Conservation (phyloP, 768 basidiomycete species). For the Mycena crocata region DNA sequence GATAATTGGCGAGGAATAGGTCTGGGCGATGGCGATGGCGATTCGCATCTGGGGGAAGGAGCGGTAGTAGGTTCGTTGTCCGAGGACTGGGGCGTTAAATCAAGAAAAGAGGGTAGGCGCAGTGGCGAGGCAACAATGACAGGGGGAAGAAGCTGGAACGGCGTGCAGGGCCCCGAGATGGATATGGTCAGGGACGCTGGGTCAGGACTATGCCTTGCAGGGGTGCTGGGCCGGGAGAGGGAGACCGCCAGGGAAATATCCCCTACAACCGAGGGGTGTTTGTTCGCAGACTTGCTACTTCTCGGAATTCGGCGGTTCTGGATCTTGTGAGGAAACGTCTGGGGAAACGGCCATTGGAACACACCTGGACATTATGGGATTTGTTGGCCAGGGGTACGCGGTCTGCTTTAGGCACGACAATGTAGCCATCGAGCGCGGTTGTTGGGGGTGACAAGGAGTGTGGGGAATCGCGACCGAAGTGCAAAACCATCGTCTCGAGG, state of each 20-base stretch:
- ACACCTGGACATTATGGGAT: constrained; percentile 40
- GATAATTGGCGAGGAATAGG: constrained; percentile 34
- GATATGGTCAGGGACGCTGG: constrained; percentile 13
- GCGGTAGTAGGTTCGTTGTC: constrained; percentile 16
- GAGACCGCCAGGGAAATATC: constrained; percentile 11
- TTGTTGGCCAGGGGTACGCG: constrained; percentile 49
- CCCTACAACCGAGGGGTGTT: neutral
- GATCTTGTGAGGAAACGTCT: neutral
- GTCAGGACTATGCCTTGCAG: constrained; percentile 4
- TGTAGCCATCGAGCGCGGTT: constrained; percentile 30
- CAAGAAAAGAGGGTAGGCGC: constrained; percentile 52
- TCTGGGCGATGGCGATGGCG: constrained; percentile 14
- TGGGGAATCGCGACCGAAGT: constrained; percentile 40
- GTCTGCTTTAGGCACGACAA: constrained; percentile 29
- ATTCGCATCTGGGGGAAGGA: constrained; percentile 23
- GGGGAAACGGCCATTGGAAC: constrained; percentile 26
- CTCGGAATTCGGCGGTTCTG: constrained; percentile 12
- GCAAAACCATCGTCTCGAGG: constrained; percentile 53
- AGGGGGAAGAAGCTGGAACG: constrained; percentile 36
- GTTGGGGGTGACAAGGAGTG: constrained; percentile 41
- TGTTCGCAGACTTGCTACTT: constrained; percentile 11
- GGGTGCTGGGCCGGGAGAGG: constrained; percentile 6
- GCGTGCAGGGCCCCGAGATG: constrained; percentile 31
- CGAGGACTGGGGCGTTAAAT: constrained; percentile 39
- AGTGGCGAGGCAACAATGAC: constrained; percentile 50